Evolutionary conservation across 1,284 basidiomycete genomes (phyloP).

Genomic region (Apiotrichum gracile): DNA sequence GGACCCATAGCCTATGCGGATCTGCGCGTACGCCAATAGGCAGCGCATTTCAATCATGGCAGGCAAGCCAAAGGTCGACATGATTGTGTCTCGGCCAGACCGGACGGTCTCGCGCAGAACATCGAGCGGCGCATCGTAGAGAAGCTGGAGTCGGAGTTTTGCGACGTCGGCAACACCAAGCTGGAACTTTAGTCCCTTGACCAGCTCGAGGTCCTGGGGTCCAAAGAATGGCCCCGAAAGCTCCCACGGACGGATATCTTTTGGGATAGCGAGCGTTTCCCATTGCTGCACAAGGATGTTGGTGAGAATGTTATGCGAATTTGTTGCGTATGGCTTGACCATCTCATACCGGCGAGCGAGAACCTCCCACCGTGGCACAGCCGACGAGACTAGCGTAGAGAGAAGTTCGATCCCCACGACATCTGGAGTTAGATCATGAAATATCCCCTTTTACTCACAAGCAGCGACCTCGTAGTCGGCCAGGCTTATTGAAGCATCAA

Average conservation of each 20-base stretch:
- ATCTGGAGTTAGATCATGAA: conserved; percentile 9
- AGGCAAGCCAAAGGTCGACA: conserved; percentile 8
- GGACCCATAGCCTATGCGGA: conserved; percentile 7
- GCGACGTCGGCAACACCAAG: conserved; percentile 12
- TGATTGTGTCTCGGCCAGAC: background rate
- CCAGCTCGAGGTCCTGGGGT: conserved; percentile 7
- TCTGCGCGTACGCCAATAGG: conserved; percentile 11
- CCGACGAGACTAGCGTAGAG: conserved; percentile 10
- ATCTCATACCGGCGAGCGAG: conserved; percentile 15
- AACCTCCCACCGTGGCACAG: conserved; percentile 7
- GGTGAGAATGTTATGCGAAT: conserved; percentile 12
- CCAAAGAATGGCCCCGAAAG: conserved; percentile 21
- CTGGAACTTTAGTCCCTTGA: conserved; percentile 15
- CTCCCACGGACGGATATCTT: conserved; percentile 15
- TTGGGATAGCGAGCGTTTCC: conserved; percentile 10
- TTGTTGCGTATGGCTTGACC: conserved; percentile 19
- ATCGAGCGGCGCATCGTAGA: conserved; percentile 26
- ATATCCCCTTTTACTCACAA: conserved; percentile 11
- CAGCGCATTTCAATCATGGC: conserved; percentile 23
- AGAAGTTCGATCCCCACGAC: conserved; percentile 21
- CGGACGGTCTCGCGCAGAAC: conserved; percentile 6
- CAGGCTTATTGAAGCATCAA: conserved; percentile 17
- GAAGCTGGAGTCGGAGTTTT: conserved; percentile 22
- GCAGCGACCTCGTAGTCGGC: conserved; percentile 29
- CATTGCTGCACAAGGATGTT: conserved; percentile 24